These are phyloP conservation scores for Friedmanniomyces endolithicus DNA, from an alignment of 495 filamentous ascomycete genomes.

Conservation along the genomic window DNA sequence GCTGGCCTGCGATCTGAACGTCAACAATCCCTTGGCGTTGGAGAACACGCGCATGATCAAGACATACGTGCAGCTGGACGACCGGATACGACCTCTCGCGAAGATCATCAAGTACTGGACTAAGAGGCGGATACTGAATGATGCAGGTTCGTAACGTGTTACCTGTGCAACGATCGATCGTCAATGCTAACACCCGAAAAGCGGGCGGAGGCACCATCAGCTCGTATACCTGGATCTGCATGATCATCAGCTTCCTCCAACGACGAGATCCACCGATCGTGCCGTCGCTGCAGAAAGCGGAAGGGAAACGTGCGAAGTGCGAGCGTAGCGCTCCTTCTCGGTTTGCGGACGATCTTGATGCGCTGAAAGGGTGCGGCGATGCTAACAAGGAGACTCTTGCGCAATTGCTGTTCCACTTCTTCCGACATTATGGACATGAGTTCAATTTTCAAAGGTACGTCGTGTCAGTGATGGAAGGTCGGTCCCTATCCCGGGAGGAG, in stretches of 20 bases:
- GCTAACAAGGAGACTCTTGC: constrained; percentile 75
- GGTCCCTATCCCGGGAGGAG: constrained; percentile 65
- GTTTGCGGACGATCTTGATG: constrained; percentile 75
- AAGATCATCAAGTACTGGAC: constrained; percentile 99
- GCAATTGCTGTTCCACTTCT: constrained; percentile 81
- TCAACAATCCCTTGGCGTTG: constrained; percentile 87
- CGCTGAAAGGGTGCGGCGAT: constrained; percentile 57
- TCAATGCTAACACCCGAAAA: constrained; percentile 27
- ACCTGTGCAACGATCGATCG: not conserved
- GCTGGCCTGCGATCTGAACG: constrained; percentile 95
- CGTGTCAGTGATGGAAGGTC: constrained; percentile 78
- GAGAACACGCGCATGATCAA: constrained; percentile 98
- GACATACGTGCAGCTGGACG: constrained; percentile 89
- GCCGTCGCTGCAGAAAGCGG: constrained; percentile 69
- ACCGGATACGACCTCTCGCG: constrained; percentile 77
- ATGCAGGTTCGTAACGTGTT: constrained; percentile 58
- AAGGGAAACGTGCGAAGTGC: constrained; percentile 44
- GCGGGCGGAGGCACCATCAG: constrained; percentile 88
- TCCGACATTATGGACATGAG: constrained; percentile 86
- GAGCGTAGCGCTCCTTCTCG: constrained; percentile 52
- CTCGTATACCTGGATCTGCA: constrained; percentile 99
- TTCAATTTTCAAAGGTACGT: constrained; percentile 76
- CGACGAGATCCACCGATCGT: constrained; percentile 76
- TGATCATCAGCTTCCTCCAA: constrained; percentile 95
- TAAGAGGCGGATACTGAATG: constrained; percentile 78